Conservation (phyloP, 331 rosid species). For the Saraca asoca region DNA sequence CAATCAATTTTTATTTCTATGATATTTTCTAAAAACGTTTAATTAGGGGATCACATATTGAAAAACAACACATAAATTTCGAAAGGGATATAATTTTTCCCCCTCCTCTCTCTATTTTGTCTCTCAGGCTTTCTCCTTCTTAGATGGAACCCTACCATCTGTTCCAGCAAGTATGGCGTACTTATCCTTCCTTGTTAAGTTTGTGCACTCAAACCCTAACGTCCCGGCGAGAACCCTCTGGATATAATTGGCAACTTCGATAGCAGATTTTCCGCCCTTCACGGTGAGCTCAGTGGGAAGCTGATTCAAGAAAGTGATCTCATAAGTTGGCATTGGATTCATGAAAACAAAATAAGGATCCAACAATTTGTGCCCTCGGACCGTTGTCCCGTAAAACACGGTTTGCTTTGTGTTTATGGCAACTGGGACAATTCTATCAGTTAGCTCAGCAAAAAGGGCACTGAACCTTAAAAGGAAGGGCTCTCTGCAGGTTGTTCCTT, state of each 20-base stretch:
- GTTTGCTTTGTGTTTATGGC: constrained; percentile 87
- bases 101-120: background rate
- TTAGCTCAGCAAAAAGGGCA: constrained; percentile 86
- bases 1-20: constrained; percentile 34
- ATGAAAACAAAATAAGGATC: constrained; percentile 93
- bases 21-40: constrained; percentile 9
- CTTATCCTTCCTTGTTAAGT: constrained; percentile 84
- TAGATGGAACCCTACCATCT: constrained; percentile 72
- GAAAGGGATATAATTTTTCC: background rate
- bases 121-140: constrained; percentile 50
- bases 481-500: constrained; percentile 93
- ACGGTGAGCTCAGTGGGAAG: constrained; percentile 74
- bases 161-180: constrained; percentile 82
- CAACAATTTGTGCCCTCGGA: constrained; percentile 61
- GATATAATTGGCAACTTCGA: constrained; percentile 87
- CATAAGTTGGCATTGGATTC: constrained; percentile 84
- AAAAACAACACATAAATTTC: no score
- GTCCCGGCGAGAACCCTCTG: constrained; percentile 87
- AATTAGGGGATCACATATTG: no score
- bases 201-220: constrained; percentile 87
- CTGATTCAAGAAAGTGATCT: constrained; percentile 80
- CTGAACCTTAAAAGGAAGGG: constrained; percentile 81
- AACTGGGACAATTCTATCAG: constrained; percentile 86
- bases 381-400: constrained; percentile 83
- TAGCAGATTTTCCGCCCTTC: constrained; percentile 66